Conservation (phyloP, 768 basidiomycete species). For the Arthromyces matolae region DNA sequence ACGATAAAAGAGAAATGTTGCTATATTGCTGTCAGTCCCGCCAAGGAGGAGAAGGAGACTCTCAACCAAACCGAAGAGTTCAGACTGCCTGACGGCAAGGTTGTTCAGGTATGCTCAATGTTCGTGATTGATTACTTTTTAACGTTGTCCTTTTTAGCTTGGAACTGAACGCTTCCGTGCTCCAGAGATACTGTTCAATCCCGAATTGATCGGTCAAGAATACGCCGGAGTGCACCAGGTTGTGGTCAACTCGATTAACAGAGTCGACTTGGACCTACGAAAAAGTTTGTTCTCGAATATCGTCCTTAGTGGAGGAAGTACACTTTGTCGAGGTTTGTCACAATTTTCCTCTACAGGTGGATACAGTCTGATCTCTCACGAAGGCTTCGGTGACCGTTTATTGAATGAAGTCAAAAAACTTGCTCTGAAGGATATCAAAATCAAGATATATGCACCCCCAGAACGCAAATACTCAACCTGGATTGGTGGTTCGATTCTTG, state of each 20-base stretch:
- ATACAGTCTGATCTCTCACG: slow-evolving; percentile 4
- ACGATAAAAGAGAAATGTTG: slow-evolving; percentile 99
- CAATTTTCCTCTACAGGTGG: not conserved
- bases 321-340: slow-evolving; percentile 80
- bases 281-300: slow-evolving; percentile 96
- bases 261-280: slow-evolving; percentile 93
- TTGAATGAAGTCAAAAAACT: slow-evolving; percentile 96
- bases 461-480: slow-evolving; percentile 97
- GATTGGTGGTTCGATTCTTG: slow-evolving; percentile 96
- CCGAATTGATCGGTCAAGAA: slow-evolving; percentile 93
- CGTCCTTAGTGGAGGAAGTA: slow-evolving; percentile 94
- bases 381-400: slow-evolving; percentile 92
- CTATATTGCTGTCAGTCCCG: slow-evolving; percentile 88
- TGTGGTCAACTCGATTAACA: slow-evolving; percentile 95
- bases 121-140: slow-evolving; percentile 13
- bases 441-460: slow-evolving; percentile 99
- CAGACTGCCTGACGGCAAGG: slow-evolving; percentile 90
- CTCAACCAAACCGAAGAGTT: slow-evolving; percentile 81
- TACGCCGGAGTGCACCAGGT: slow-evolving; percentile 98
- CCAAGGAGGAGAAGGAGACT: slow-evolving; percentile 93
- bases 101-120: slow-evolving; percentile 64
- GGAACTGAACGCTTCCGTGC: slow-evolving; percentile 94
- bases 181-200: slow-evolving; percentile 96
- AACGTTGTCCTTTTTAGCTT: slow-evolving; percentile 51
- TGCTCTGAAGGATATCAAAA: slow-evolving; percentile 93